These are phyloP conservation scores for Xylaria sp. DNA, from an alignment of 2,329 filamentous ascomycete genomes.

Conservation along the genomic window DNA sequence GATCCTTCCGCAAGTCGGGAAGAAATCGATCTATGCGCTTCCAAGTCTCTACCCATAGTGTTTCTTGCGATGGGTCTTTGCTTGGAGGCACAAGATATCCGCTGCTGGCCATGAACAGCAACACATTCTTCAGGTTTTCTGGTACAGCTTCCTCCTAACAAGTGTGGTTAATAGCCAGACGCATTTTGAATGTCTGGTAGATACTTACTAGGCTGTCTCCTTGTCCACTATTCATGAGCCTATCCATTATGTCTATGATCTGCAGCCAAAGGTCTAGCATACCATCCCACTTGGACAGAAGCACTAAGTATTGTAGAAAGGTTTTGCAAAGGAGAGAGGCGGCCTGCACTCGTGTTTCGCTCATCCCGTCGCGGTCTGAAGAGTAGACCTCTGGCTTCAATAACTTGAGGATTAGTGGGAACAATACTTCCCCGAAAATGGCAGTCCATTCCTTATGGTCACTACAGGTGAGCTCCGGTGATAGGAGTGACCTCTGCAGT, in stretches of 20 bases:
- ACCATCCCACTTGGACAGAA: constrained; percentile 85
- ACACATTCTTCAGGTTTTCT: constrained; percentile 94
- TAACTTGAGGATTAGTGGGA: constrained; percentile 86
- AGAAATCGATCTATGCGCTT: constrained; percentile 74
- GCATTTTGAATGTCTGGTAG: background rate
- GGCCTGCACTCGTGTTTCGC: constrained; percentile 90
- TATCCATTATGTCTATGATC: constrained; percentile 94
- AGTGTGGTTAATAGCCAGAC: constrained; percentile 27
- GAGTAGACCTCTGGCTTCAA: constrained; percentile 96
- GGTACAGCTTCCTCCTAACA: constrained; percentile 89
- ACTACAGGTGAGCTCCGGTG: constrained; percentile 82
- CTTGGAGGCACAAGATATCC: constrained; percentile 81
- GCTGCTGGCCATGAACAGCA: constrained; percentile 93
- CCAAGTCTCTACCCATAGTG: constrained; percentile 72
- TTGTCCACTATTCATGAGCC: constrained; percentile 94
- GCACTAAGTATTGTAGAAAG: constrained; percentile 90
- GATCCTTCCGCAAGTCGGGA: constrained; percentile 67
- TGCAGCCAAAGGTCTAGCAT: constrained; percentile 92
- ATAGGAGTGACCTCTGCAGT: constrained; percentile 86
- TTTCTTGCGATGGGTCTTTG: constrained; percentile 64
- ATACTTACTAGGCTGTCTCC: constrained; percentile 82
- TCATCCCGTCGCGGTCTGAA: constrained; percentile 91
- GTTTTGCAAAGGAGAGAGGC: constrained; percentile 94
- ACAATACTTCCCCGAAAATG: constrained; percentile 93
- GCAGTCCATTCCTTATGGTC: constrained; percentile 93